Percentiles rank a stretch among this genome's conserved stretches.
phyloP scores from a whole-genome alignment of 139 green algal genomes.

The Desmodesmus armatus region DNA sequence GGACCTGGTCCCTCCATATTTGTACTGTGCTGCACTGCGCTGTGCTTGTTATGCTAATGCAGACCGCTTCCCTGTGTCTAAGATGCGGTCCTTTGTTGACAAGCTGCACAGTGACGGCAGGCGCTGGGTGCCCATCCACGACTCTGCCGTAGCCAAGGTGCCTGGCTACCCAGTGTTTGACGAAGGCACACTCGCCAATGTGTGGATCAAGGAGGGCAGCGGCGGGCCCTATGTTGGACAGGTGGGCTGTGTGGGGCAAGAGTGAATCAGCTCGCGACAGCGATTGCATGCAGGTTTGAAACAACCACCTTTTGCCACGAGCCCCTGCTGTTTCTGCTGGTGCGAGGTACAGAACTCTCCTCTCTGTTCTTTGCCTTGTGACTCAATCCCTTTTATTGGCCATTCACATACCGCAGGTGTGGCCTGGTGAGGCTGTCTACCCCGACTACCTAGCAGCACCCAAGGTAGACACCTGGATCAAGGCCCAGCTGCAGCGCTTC shows the following conservation, averaged over 20 bases:
- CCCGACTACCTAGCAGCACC: constrained; percentile 10
- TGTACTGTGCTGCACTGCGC: not conserved
- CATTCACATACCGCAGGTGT: not conserved
- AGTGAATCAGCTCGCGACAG: too few species aligned
- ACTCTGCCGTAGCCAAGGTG: not conserved
- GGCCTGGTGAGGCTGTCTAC: not conserved
- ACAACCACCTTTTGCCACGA: too few species aligned
- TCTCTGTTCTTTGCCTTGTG: not conserved
- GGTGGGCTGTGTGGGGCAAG: too few species aligned
- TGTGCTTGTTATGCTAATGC: too few species aligned
- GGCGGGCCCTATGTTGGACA: constrained; percentile 11
- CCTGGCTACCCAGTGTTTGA: not conserved
- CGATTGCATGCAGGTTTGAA: too few species aligned
- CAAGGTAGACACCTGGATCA: not conserved
- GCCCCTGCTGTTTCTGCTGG: too few species aligned
- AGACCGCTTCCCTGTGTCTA: not conserved
- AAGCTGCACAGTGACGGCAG: not conserved
- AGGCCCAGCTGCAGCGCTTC: constrained; percentile 20
- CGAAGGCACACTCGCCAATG: not conserved
- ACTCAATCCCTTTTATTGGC: not conserved
- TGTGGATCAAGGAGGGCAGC: not conserved
- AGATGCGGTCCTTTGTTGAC: constrained; percentile 11
- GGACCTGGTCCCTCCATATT: not conserved
- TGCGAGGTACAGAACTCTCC: too few species aligned
- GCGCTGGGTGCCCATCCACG: constrained; percentile 14